A percentile compares a stretch with the other conserved stretches of the same genome.
Evolutionary conservation across 1,139 yeast genomes (phyloP).

Genomic region (Lodderomyces metapsilosis): DNA sequence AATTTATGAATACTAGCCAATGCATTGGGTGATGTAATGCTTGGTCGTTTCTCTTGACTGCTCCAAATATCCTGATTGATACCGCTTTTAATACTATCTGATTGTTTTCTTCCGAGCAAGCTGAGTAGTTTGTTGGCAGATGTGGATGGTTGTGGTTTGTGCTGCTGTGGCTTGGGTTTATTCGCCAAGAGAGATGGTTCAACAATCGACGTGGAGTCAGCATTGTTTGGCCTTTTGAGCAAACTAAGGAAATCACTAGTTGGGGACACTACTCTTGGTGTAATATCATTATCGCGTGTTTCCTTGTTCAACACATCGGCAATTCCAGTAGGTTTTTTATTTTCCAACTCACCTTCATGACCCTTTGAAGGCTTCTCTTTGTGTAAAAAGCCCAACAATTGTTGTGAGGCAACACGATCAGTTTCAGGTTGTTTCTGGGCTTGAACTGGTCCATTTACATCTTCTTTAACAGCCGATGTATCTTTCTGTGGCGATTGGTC

Average conservation of each 20-base stretch:
- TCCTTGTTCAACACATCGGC: conserved; percentile 1
- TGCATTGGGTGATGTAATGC: conserved; percentile 1
- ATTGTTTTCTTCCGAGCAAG: conserved; percentile 16
- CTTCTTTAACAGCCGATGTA: neutral
- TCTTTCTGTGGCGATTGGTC: neutral
- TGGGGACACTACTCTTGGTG: conserved; percentile 6
- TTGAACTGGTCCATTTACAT: neutral
- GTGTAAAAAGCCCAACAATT: conserved; percentile 10
- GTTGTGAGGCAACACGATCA: conserved; percentile 6
- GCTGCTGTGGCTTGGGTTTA: conserved; percentile 2
- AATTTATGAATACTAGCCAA: conserved; percentile 2
- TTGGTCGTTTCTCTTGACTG: neutral
- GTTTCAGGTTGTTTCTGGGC: neutral
- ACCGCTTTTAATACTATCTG: neutral
- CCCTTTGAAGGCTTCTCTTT: neutral
- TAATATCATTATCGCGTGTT: conserved; percentile 3
- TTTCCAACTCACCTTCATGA: neutral
- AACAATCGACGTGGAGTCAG: neutral
- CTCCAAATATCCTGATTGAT: conserved; percentile 7
- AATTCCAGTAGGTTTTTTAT: neutral
- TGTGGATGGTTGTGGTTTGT: neutral
- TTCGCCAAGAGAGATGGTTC: conserved; percentile 1
- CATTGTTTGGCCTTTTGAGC: conserved; percentile 16
- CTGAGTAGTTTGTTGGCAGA: conserved; percentile 20
- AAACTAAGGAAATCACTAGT: conserved; percentile 23